Evolutionary conservation across 768 basidiomycete species (phyloP), one percentile per base, ranked within the genome.

Genomic region (Lactifluus subvellereus): DNA sequence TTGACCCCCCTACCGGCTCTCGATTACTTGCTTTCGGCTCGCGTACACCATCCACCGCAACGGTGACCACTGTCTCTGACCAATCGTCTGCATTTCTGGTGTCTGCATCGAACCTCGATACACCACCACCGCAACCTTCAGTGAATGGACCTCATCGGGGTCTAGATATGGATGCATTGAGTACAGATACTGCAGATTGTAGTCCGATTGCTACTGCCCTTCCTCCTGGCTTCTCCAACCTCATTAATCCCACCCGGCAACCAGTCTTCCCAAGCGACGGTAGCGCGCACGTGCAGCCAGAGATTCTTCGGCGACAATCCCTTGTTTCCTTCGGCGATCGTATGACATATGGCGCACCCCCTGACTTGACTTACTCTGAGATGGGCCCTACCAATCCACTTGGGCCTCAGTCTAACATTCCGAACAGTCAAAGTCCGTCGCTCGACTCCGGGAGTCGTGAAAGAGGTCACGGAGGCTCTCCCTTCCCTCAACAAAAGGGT

Each of bases 401-500:
- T 47, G 42, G 42, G 16, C 37, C 33, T 30, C 67, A 66, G 13
- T 38, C 65, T 20, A 63, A 30, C 35, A 57, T 59, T 14, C 64
- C 61, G 16, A 57, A 47, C 18, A 63, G 61, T 50, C 67, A 66
- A 27, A 68, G 64, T 58, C 64, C 66, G 38, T 60, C 60, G 27
- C 59, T 68, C 40, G 68, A 68, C 10, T 59, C 67, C 5, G 63
- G 54, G 52, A 38, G 68, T 59, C 66, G 71, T 51, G 67, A 65
- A 45, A 59, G 57, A n/a, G 57, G 60, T 33, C 53, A 33, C 9
- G 72, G 70, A 56, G 76, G 76, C 30, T 77, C 78, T 32, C 78
- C 80, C 37, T 77, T 82, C 69, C 77, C 82, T 14, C 75, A 78
- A 37, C 79, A 78, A 30, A 90, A 87, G 72, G 90, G 90, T 45